A percentile compares a stretch with the other conserved stretches of the same genome.
These are phyloP conservation scores for Oenanthe javanica DNA, from an alignment of 140 eudicot genomes.

Conservation along the genomic window DNA sequence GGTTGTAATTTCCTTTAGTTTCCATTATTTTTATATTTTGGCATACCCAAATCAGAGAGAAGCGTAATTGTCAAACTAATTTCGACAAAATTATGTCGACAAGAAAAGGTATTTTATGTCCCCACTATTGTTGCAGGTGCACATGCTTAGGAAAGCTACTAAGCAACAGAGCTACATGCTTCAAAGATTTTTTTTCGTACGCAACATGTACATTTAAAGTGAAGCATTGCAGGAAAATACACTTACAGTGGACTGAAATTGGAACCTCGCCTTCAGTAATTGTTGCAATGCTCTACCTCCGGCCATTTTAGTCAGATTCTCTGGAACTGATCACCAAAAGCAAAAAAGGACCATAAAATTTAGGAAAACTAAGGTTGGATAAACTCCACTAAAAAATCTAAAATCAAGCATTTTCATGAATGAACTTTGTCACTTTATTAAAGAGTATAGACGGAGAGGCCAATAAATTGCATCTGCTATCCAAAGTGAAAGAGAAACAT, in stretches of 20 bases:
- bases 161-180: not conserved
- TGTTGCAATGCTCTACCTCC: conserved; percentile 63
- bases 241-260: conserved; percentile 53
- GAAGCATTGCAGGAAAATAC: conserved; percentile 10
- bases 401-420: not conserved
- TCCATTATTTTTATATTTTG: too few relatives aligned
- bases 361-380: not conserved
- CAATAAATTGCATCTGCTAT: too few relatives aligned
- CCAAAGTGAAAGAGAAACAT: not conserved
- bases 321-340: conserved; percentile 19
- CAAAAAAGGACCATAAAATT: not conserved
- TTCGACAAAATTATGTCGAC: not conserved
- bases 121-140: not conserved
- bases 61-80: too few relatives aligned
- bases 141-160: too few relatives aligned
- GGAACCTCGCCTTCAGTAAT: conserved; percentile 58
- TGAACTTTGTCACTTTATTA: not conserved
- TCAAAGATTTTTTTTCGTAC: not conserved
- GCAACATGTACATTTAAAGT: not conserved
- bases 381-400: not conserved
- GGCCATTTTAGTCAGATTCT: conserved; percentile 30
- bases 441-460: not conserved
- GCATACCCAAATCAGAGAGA: too few relatives aligned
- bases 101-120: too few relatives aligned
- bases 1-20: too few relatives aligned